A percentile compares a stretch with the other conserved stretches of the same genome.
Evolutionary conservation across 495 filamentous ascomycete genomes (phyloP).

Genomic region (Podospora bellae-mahoneyi): DNA sequence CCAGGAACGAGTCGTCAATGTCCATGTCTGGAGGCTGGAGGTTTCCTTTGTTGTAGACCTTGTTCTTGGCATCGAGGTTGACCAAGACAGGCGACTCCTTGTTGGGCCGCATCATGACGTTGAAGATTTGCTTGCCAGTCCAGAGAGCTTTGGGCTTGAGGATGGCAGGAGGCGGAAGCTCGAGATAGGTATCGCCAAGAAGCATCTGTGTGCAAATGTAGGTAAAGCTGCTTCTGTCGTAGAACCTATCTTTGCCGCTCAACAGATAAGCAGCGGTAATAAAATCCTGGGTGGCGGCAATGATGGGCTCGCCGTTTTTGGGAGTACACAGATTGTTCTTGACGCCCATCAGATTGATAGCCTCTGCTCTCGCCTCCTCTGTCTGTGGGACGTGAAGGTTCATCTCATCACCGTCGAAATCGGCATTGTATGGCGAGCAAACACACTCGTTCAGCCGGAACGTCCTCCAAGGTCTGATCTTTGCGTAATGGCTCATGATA

Average conservation of each 20-base stretch:
- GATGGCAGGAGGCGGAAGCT: slow-evolving; percentile 81
- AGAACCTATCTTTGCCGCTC: slow-evolving; percentile 91
- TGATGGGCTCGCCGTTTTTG: slow-evolving; percentile 97
- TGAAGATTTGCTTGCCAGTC: slow-evolving; percentile 98
- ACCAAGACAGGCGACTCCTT: slow-evolving; percentile 72
- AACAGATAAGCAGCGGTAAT: slow-evolving; percentile 91
- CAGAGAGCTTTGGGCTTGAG: slow-evolving; percentile 83
- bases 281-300: slow-evolving; percentile 97
- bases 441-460: slow-evolving; percentile 98
- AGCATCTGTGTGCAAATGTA: slow-evolving; percentile 95
- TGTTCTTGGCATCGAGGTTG: slow-evolving; percentile 90
- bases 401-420: slow-evolving; percentile 99
- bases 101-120: slow-evolving; percentile 90
- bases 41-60: slow-evolving; percentile 61
- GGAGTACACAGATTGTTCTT: slow-evolving; percentile 94
- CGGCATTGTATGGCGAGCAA: slow-evolving; percentile 97
- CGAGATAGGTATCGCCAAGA: slow-evolving; percentile 70
- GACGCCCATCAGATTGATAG: slow-evolving; percentile 95
- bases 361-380: slow-evolving; percentile 93
- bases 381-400: slow-evolving; percentile 98
- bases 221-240: slow-evolving; percentile 76
- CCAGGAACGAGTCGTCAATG: slow-evolving; percentile 79
- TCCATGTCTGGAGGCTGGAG: slow-evolving; percentile 67
- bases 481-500: slow-evolving; percentile 91
- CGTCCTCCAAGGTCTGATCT: slow-evolving; percentile 90